These are phyloP conservation scores for Debaryomycetaceae sp. DNA, from an alignment of 1,139 yeast genomes.

Conservation along the genomic window DNA sequence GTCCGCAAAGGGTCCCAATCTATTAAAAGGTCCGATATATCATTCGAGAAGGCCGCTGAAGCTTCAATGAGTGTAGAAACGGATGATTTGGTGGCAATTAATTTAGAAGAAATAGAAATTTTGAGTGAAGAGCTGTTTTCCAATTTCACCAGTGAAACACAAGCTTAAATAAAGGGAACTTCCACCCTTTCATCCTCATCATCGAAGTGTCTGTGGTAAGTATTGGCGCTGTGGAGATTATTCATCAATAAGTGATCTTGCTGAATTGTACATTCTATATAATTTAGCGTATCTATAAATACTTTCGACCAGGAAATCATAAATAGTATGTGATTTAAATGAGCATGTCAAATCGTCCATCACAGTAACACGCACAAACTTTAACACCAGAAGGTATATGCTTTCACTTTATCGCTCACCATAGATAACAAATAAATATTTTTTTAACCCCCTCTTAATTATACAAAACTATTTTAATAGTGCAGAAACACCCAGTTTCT, in stretches of 20 bases:
- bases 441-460: too few species aligned
- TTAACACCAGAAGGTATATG: too few species aligned
- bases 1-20: conserved; percentile 33
- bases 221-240: too few species aligned
- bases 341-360: too few species aligned
- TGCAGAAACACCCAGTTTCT: too few species aligned
- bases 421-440: too few species aligned
- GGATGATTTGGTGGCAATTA: conserved; percentile 42
- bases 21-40: conserved; percentile 26
- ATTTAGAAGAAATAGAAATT: conserved; percentile 49
- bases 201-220: too few species aligned
- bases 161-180: neutral
- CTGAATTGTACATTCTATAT: neutral
- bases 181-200: too few species aligned
- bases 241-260: neutral
- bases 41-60: conserved; percentile 33
- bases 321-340: too few species aligned
- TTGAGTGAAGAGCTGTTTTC: conserved; percentile 51
- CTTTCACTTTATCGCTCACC: too few species aligned
- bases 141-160: conserved; percentile 12
- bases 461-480: too few species aligned
- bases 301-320: neutral
- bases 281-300: neutral
- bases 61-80: conserved; percentile 22
- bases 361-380: too few species aligned